Conservation (phyloP, 1,284 basidiomycete species). For the Austropuccinia psidii region DNA sequence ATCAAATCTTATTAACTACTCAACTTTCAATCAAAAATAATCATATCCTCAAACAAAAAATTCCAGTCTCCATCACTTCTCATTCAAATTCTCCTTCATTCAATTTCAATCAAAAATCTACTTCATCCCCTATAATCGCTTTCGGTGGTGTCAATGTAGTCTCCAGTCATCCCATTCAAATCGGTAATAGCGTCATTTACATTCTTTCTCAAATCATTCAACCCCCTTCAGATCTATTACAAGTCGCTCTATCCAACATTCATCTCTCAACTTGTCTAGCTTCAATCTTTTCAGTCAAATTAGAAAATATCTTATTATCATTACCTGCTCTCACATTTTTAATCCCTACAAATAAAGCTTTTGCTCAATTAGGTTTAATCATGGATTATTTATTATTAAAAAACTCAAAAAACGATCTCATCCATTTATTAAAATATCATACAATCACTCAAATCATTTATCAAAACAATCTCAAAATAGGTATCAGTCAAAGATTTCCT, state of each 20-base stretch:
- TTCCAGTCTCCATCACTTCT: slow-evolving; percentile 60
- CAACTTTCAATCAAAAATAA: slow-evolving; percentile 51
- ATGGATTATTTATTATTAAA: slow-evolving; percentile 70
- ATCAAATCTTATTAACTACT: slow-evolving; percentile 70
- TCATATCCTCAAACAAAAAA: slow-evolving; percentile 56
- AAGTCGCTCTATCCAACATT: slow-evolving; percentile 71
- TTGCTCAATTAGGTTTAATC: slow-evolving; percentile 76
- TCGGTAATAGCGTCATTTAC: slow-evolving; percentile 77
- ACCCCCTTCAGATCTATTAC: slow-evolving; percentile 71
- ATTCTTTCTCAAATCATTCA: slow-evolving; percentile 73
- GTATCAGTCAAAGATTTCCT: slow-evolving; percentile 41
- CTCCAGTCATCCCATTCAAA: slow-evolving; percentile 61
- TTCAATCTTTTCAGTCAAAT: slow-evolving; percentile 70
- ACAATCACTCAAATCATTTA: slow-evolving; percentile 71
- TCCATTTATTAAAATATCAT: slow-evolving; percentile 77
- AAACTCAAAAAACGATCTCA: slow-evolving; percentile 66
- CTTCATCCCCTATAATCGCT: slow-evolving; percentile 56
- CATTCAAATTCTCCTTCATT: too few relatives aligned
- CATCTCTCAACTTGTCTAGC: slow-evolving; percentile 84
- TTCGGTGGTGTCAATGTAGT: slow-evolving; percentile 79
- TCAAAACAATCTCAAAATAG: slow-evolving; percentile 50
- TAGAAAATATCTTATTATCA: slow-evolving; percentile 62
- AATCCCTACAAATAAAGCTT: slow-evolving; percentile 80
- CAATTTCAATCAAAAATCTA: too few relatives aligned
- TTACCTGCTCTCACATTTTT: slow-evolving; percentile 71